Conservation (phyloP, 495 filamentous ascomycete species). For the Trichoderma asperelloides region DNA sequence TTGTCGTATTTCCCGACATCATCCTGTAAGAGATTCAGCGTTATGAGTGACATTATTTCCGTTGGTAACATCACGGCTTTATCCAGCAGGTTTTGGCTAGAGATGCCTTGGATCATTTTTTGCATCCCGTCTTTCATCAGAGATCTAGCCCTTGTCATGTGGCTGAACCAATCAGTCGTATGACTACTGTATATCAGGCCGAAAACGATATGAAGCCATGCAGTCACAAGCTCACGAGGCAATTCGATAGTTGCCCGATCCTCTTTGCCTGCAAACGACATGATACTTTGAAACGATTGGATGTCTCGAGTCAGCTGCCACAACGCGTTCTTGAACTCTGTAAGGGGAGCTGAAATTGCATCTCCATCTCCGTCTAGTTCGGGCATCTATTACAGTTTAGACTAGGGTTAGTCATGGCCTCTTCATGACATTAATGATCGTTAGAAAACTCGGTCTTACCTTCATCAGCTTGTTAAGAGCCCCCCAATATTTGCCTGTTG, state of each 20-base stretch:
- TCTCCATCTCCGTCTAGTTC: background rate
- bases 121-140: conserved; percentile 7
- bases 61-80: conserved; percentile 26
- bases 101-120: conserved; percentile 19
- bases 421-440: background rate
- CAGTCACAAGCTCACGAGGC: background rate
- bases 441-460: conserved; percentile 11
- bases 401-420: background rate
- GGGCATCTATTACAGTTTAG: conserved; percentile 6
- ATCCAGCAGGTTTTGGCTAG: conserved; percentile 14
- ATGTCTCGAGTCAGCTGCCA: conserved; percentile 9
- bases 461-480: conserved; percentile 18
- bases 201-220: background rate
- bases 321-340: conserved; percentile 13
- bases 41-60: conserved; percentile 28
- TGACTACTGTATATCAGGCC: background rate
- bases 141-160: background rate
- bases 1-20: conserved; percentile 19
- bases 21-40: conserved; percentile 23
- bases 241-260: background rate
- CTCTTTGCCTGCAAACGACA: background rate
- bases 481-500: conserved; percentile 24
- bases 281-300: background rate
- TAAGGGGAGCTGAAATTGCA: conserved; percentile 11
- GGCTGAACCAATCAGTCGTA: background rate